phyloP scores from a whole-genome alignment of 805 yeast species.

The Schizosaccharomyces cryophilus region DNA sequence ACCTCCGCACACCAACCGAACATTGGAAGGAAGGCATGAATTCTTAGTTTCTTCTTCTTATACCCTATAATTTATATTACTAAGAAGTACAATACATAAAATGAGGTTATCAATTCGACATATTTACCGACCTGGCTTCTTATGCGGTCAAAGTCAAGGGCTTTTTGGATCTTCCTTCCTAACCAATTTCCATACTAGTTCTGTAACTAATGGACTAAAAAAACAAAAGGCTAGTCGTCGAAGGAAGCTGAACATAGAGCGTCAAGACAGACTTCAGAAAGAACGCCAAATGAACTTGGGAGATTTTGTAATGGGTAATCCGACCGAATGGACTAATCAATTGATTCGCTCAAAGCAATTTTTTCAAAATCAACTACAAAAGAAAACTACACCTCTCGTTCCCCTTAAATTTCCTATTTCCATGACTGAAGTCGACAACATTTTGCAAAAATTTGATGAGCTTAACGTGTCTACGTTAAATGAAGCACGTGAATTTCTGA shows the following conservation, averaged over 20 bases:
- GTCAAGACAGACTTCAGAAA: background rate
- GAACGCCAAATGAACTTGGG: background rate
- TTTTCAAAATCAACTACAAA: too few species aligned
- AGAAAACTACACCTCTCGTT: too few species aligned
- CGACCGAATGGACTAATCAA: background rate
- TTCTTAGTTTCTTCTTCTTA: too few species aligned
- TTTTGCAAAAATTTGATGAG: background rate
- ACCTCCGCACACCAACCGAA: too few species aligned
- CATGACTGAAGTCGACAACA: background rate
- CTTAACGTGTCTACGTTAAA: background rate
- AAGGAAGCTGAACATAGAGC: background rate
- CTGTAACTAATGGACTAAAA: background rate
- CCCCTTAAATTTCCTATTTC: background rate
- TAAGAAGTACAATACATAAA: too few species aligned
- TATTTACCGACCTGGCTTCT: too few species aligned
- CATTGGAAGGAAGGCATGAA: too few species aligned
- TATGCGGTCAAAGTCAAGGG: too few species aligned
- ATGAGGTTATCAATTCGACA: too few species aligned
- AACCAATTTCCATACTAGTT: background rate
- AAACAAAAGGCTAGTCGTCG: background rate
- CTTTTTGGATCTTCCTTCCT: background rate
- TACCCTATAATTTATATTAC: too few species aligned
- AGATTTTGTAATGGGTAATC: background rate
- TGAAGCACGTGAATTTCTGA: background rate
- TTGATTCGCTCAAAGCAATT: background rate